These are phyloP conservation scores for Trypanosoma rangeli DNA, from an alignment of 208 protist species.

Conservation along the genomic window DNA sequence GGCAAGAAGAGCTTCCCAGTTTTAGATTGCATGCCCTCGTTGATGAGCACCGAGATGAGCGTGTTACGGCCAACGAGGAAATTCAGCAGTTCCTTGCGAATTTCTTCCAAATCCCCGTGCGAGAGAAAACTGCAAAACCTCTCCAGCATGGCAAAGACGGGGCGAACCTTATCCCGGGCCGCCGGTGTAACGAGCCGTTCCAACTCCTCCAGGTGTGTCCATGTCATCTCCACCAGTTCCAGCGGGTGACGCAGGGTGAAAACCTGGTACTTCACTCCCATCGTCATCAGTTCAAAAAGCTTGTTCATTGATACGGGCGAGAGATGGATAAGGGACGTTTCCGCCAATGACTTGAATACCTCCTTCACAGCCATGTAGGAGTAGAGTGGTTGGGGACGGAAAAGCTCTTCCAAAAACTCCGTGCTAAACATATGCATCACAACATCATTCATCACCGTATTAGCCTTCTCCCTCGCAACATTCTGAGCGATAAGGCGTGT, in stretches of 20 bases:
- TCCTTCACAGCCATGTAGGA: conserved; percentile 43
- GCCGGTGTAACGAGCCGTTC: conserved; percentile 30
- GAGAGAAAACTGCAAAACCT: conserved; percentile 28
- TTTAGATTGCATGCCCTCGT: conserved; percentile 61
- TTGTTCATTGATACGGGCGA: conserved; percentile 86
- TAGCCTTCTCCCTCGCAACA: conserved; percentile 48
- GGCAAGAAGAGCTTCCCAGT: conserved; percentile 73
- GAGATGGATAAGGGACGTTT: conserved; percentile 87
- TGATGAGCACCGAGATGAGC: conserved; percentile 81
- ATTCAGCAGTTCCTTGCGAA: conserved; percentile 73
- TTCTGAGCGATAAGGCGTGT: conserved; percentile 85
- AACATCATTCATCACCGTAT: conserved; percentile 74
- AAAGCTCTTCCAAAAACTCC: conserved; percentile 83
- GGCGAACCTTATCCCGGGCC: conserved; percentile 21
- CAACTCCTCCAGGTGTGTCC: conserved; percentile 86
- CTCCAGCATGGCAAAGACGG: conserved; percentile 30
- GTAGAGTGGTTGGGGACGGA: conserved; percentile 87
- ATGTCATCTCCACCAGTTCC: conserved; percentile 84
- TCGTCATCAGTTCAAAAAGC: conserved; percentile 92
- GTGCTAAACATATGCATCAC: conserved; percentile 65
- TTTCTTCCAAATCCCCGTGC: conserved; percentile 47
- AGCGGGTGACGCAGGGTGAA: conserved; percentile 68
- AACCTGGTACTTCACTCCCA: conserved; percentile 93
- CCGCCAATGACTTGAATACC: conserved; percentile 80
- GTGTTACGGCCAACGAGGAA: conserved; percentile 71